These are phyloP conservation scores for Alternaria burnsii DNA, from an alignment of 2,329 filamentous ascomycete species.

Conservation along the genomic window DNA sequence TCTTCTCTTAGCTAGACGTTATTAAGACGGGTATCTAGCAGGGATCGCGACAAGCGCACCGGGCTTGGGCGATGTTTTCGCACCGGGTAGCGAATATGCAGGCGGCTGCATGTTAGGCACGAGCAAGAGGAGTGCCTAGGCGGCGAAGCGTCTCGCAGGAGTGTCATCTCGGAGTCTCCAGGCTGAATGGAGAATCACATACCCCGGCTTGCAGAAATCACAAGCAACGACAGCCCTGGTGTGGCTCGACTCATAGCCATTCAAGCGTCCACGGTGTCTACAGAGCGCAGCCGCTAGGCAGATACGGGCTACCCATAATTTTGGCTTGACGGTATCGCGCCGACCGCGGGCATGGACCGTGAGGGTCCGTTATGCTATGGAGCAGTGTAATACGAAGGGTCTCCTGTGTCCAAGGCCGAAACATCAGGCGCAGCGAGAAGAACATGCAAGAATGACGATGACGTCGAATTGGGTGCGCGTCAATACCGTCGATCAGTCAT, in stretches of 20 bases:
- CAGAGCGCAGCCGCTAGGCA: constrained; percentile 25
- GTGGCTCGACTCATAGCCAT: constrained; percentile 20
- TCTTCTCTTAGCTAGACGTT: constrained; percentile 1
- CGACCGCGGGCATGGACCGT: constrained; percentile 19
- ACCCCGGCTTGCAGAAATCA: neutral
- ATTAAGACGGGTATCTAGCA: constrained; percentile 11
- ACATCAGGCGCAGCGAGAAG: constrained; percentile 20
- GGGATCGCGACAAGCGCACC: constrained; percentile 4
- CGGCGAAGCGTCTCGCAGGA: constrained; percentile 10
- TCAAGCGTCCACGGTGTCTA: constrained; percentile 22
- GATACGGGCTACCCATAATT: constrained; percentile 12
- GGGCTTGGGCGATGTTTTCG: constrained; percentile 12
- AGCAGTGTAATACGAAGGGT: constrained; percentile 15
- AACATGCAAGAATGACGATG: constrained; percentile 4
- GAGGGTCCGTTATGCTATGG: constrained; percentile 12
- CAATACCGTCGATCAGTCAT: constrained; percentile 1
- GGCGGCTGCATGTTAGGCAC: constrained; percentile 17
- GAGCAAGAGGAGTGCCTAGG: constrained; percentile 22
- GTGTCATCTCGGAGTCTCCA: constrained; percentile 16
- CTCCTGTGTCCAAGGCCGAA: constrained; percentile 11
- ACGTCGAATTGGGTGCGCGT: constrained; percentile 1
- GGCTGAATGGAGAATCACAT: constrained; percentile 23
- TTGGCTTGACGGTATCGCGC: constrained; percentile 23
- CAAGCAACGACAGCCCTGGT: constrained; percentile 9
- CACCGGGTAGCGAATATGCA: constrained; percentile 12